Evolutionary conservation across 2,329 filamentous ascomycete species (phyloP).

Genomic region (Neobulgaria alba): DNA sequence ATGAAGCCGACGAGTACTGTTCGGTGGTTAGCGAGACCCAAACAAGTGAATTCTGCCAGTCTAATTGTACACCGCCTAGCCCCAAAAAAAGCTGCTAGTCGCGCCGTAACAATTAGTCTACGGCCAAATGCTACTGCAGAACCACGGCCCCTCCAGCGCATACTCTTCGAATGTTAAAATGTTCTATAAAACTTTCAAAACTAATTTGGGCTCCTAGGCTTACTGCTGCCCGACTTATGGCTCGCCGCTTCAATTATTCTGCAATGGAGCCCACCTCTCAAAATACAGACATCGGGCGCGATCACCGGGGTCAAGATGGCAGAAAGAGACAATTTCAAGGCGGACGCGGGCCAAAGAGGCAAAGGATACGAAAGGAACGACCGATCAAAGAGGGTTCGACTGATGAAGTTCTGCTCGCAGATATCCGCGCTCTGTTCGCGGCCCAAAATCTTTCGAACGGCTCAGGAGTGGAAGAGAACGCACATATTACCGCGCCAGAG

Average conservation of each 20-base stretch:
- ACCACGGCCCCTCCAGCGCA: too few relatives aligned
- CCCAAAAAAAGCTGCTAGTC: too few relatives aligned
- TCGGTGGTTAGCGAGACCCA: too few relatives aligned
- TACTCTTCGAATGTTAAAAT: neutral
- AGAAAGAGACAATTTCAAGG: conserved; percentile 26
- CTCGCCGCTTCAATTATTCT: neutral
- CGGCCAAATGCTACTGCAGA: too few relatives aligned
- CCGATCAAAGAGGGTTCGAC: conserved; percentile 47
- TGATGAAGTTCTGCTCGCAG: conserved; percentile 58
- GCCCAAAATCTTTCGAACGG: conserved; percentile 27
- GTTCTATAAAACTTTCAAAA: neutral
- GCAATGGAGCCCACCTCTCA: neutral
- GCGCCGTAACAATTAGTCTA: too few relatives aligned
- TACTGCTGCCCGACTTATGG: neutral
- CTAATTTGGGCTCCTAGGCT: neutral
- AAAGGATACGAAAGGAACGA: conserved; percentile 49
- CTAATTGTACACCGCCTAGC: too few relatives aligned
- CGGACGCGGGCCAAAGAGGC: conserved; percentile 34
- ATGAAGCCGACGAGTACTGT: too few relatives aligned
- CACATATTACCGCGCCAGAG: neutral
- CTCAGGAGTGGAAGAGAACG: neutral
- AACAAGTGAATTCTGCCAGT: too few relatives aligned
- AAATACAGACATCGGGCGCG: neutral
- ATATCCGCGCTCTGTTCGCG: conserved; percentile 48
- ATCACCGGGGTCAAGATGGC: conserved; percentile 5